Evolutionary conservation across 179 eudicot genomes (phyloP).

Genomic region (Spinacia oleracea): DNA sequence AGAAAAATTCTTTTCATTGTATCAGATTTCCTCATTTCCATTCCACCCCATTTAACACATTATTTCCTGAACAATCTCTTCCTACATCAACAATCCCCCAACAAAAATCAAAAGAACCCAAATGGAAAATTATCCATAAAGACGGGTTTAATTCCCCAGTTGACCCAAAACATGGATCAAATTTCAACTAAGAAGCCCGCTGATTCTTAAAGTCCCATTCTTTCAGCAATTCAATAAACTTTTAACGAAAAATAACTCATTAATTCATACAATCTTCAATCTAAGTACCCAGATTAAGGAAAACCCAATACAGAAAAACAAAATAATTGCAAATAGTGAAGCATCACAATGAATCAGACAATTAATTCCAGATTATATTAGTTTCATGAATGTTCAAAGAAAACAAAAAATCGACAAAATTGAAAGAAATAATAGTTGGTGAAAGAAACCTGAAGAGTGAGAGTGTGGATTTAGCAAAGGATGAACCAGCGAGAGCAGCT

Average conservation of each 20-base stretch:
- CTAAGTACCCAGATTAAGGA: not conserved
- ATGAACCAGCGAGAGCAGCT: not conserved
- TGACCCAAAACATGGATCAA: not conserved
- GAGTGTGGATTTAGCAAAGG: not conserved
- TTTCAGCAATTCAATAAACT: conserved; percentile 2
- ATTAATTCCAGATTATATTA: not conserved
- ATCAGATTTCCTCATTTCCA: not conserved
- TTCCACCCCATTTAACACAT: not conserved
- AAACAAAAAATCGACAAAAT: not conserved
- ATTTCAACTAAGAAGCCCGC: not conserved
- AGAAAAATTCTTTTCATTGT: not conserved
- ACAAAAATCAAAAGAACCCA: not conserved
- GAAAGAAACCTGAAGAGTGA: conserved; percentile 11
- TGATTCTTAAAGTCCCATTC: not conserved
- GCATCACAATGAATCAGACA: not conserved
- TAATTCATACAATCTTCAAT: not conserved
- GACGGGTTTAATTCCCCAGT: not conserved
- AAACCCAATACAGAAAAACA: not conserved
- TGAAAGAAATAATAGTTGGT: not conserved
- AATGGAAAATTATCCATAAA: not conserved
- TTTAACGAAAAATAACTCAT: not conserved
- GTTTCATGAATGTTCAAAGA: not conserved
- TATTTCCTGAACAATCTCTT: not conserved
- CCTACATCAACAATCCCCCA: not conserved
- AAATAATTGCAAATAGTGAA: not conserved